These are phyloP conservation scores for Fusarium udum DNA, from an alignment of 2,329 filamentous ascomycete species.

Conservation along the genomic window DNA sequence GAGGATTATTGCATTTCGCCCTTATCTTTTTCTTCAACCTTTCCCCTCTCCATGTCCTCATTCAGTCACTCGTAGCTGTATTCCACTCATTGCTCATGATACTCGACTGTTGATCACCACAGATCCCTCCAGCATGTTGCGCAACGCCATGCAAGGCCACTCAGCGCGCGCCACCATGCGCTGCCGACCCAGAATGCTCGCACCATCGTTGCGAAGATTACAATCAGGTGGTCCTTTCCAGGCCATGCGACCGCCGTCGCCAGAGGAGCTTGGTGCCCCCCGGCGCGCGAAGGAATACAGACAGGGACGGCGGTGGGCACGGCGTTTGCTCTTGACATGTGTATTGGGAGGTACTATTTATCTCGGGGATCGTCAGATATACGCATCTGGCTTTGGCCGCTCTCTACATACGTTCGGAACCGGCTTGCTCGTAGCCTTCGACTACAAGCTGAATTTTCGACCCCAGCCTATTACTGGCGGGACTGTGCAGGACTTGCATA, in stretches of 20 bases:
- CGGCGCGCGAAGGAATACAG: slow-evolving; percentile 75
- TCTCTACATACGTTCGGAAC: slow-evolving; percentile 83
- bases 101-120: slow-evolving; percentile 7
- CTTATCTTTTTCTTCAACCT: too few relatives aligned
- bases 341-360: slow-evolving; percentile 70
- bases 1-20: slow-evolving; percentile 4
- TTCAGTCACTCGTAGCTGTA: background rate
- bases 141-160: slow-evolving; percentile 41
- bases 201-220: slow-evolving; percentile 37
- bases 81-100: slow-evolving; percentile 17
- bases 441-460: slow-evolving; percentile 98
- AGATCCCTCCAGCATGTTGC: slow-evolving; percentile 43
- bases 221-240: slow-evolving; percentile 60
- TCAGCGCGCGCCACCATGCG: slow-evolving; percentile 40
- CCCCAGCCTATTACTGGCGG: slow-evolving; percentile 78
- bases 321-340: slow-evolving; percentile 73
- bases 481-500: slow-evolving; percentile 80
- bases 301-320: slow-evolving; percentile 77
- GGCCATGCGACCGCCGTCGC: slow-evolving; percentile 79
- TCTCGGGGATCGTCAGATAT: slow-evolving; percentile 75
- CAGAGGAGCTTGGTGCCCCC: slow-evolving; percentile 79
- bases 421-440: slow-evolving; percentile 82
- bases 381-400: slow-evolving; percentile 81
- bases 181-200: slow-evolving; percentile 59
- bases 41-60: background rate